Percentiles rank a stretch among this genome's conserved stretches.
Conservation (phyloP, 2,329 filamentous ascomycete genomes). For the Ophioceras dolichostomum region DNA sequence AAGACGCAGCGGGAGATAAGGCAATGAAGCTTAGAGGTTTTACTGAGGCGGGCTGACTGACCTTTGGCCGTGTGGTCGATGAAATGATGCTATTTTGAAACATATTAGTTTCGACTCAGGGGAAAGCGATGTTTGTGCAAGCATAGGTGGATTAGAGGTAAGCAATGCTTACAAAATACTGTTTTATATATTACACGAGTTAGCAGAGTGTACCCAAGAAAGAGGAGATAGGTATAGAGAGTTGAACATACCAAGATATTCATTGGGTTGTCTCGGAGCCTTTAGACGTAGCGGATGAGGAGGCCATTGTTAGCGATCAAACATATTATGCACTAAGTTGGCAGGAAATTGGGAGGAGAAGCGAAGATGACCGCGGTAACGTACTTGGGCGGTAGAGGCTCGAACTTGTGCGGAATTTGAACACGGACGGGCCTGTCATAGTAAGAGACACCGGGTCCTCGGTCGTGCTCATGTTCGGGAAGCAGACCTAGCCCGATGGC, state of each 20-base stretch:
- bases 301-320: too few species aligned
- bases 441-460: conserved; percentile 44
- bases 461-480: conserved; percentile 21
- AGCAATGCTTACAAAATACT: conserved; percentile 27
- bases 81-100: conserved; percentile 41
- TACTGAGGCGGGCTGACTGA: too few species aligned
- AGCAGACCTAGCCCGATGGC: too few species aligned
- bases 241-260: conserved; percentile 48
- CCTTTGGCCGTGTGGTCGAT: conserved; percentile 62
- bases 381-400: conserved; percentile 30
- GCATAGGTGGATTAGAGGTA: not conserved
- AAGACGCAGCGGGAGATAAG: too few species aligned
- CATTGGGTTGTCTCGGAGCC: conserved; percentile 59
- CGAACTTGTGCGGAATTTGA: conserved; percentile 32
- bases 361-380: not conserved
- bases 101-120: not conserved
- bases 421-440: conserved; percentile 59
- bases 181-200: not conserved
- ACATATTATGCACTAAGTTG: too few species aligned
- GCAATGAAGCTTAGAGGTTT: too few species aligned
- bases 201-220: not conserved
- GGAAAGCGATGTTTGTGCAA: not conserved
- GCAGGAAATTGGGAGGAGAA: not conserved
- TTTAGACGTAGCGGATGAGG: not conserved
- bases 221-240: not conserved